These are phyloP conservation scores for Arthrobotrys iridis DNA, from an alignment of 2,329 filamentous ascomycete genomes.

Conservation along the genomic window DNA sequence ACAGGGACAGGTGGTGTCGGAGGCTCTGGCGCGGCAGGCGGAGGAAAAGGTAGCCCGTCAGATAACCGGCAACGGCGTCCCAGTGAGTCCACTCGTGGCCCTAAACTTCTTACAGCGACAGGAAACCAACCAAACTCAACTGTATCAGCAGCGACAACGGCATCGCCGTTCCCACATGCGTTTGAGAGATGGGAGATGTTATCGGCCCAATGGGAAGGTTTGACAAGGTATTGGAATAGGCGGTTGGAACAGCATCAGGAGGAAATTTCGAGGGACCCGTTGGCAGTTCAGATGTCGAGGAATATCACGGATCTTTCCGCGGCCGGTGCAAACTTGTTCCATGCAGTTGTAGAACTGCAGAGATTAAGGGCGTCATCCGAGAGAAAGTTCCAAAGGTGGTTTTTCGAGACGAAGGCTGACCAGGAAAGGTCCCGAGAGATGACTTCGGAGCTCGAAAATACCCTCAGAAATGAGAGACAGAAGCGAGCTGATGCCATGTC, in stretches of 20 bases:
- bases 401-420: slow-evolving; percentile 91
- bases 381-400: slow-evolving; percentile 98
- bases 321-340: slow-evolving; percentile 94
- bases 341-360: slow-evolving; percentile 95
- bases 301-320: slow-evolving; percentile 98
- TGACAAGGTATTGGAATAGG: slow-evolving; percentile 97
- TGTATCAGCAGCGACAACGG: slow-evolving; percentile 58
- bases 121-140: slow-evolving; percentile 54
- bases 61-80: slow-evolving; percentile 56
- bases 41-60: slow-evolving; percentile 58
- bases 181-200: slow-evolving; percentile 98
- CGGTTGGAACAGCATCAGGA: slow-evolving; percentile 89
- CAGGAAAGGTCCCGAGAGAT: slow-evolving; percentile 85
- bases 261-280: slow-evolving; percentile 81
- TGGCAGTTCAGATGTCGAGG: slow-evolving; percentile 86
- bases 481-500: slow-evolving; percentile 75
- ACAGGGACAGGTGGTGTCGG: slow-evolving; percentile 52
- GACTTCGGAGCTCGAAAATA: slow-evolving; percentile 79
- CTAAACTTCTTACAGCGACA: slow-evolving; percentile 56
- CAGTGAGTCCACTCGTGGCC: slow-evolving; percentile 58
- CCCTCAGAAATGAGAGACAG: slow-evolving; percentile 78
- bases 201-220: slow-evolving; percentile 96
- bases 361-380: slow-evolving; percentile 93
- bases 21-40: slow-evolving; percentile 56
- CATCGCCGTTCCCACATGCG: slow-evolving; percentile 80